Base-by-base conservation (phyloP, 2,329 filamentous ascomycete genomes). In the Zymoseptoria tritici region DNA sequence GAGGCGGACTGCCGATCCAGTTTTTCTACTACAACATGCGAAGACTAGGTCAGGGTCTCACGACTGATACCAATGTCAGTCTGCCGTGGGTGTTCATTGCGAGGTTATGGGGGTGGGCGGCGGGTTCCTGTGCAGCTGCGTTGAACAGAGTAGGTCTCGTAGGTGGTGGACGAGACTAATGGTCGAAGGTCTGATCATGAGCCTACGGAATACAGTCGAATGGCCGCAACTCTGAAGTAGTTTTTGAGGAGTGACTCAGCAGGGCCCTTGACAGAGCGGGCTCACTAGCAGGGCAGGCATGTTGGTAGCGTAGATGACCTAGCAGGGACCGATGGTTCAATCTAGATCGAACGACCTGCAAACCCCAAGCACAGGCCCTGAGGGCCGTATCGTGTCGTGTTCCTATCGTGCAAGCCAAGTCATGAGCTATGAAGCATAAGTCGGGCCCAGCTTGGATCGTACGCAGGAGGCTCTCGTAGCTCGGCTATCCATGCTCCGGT, bases 11-110 rank as follows among this genome's bases (percentile, higher is more conserved):
- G 31, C 64, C 65, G 8, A 71, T 73, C 56, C 65, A 72, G 52
- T 71, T 73, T 62, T 74, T 72, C 51, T 73, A 72, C 56, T 70
- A 70, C 57, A 73, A 74, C 54, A 74, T 74, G 73, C 50, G 65
- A 36, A 61, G 72, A 42, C 57, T 74, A 5, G 71, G 70, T 0
- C 65, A 58, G 31, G 71, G 70, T 1, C 51, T 73, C 56, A 61
- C 59, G 9, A 68, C 66, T 42, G 69, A 72, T 60, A 71, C 69
- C 1, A 57, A 73, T 50, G 68, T 66, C 13, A 73, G 66, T 53
- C 62, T 73, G 8, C 69, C 68, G 26, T 75, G 57, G 22, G 58
- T 65, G 4, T 58, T 69, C 22, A 57, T 68, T 19, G 46, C 31
- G 11, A 61, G 59, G n/a, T 16, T 63, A 13, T 61, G 54, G 56